Conservation (phyloP, 306 rosid genomes). For the Myrica gale region DNA sequence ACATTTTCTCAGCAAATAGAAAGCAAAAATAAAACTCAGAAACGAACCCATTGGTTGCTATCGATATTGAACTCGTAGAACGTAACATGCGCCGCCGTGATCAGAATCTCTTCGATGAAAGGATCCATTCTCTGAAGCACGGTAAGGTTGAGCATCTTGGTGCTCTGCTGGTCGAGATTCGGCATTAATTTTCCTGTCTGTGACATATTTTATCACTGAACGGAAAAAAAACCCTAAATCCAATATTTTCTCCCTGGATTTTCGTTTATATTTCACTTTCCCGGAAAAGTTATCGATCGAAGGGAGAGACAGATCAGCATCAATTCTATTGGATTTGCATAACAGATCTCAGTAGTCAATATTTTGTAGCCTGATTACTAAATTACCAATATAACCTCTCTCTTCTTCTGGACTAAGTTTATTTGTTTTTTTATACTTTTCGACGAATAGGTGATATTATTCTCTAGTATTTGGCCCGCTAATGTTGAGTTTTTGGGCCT, state of each 20-base stretch:
- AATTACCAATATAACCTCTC: neutral
- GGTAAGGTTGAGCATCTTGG: slow-evolving; percentile 82
- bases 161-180: slow-evolving; percentile 82
- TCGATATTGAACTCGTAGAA: slow-evolving; percentile 85
- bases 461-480: no score
- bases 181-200: slow-evolving; percentile 82
- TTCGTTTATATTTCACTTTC: slow-evolving; percentile 9
- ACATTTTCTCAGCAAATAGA: slow-evolving; percentile 18
- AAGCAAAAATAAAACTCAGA: slow-evolving; percentile 13
- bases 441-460: no score
- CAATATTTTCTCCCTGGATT: slow-evolving; percentile 21
- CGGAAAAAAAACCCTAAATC: slow-evolving; percentile 19
- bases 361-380: no score
- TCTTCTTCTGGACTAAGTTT: neutral
- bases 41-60: slow-evolving; percentile 79
- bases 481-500: no score
- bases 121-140: slow-evolving; percentile 89
- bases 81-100: slow-evolving; percentile 91
- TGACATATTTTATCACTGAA: slow-evolving; percentile 34
- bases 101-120: slow-evolving; percentile 82
- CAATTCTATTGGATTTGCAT: neutral
- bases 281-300: slow-evolving; percentile 24
- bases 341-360: neutral
- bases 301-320: neutral
- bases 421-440: no score